These are phyloP conservation scores for Parachaetomium inaequale DNA, from an alignment of 495 filamentous ascomycete genomes.

Conservation along the genomic window DNA sequence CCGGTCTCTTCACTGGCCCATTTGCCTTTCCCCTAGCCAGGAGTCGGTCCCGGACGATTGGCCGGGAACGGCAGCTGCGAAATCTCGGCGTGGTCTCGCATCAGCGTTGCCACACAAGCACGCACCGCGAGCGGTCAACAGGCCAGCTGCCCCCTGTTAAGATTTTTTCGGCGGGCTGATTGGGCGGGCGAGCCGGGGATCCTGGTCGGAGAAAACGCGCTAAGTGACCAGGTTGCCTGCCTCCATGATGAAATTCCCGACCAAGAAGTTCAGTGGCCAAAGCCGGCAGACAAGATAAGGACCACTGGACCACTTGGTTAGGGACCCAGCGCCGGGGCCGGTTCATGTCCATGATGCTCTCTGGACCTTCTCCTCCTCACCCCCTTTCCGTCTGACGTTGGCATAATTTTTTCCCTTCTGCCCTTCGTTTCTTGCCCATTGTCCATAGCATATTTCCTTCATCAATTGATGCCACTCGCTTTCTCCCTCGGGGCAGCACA, in stretches of 20 bases:
- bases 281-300: constrained; percentile 9
- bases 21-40: neutral
- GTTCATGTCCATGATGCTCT: constrained; percentile 7
- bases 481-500: constrained; percentile 13
- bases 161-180: constrained; percentile 11
- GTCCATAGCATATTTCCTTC: constrained; percentile 12
- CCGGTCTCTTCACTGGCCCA: constrained; percentile 9
- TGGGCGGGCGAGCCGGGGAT: constrained; percentile 12
- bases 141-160: constrained; percentile 5
- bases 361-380: neutral
- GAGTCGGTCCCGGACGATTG: constrained; percentile 10
- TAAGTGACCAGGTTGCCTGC: constrained; percentile 9
- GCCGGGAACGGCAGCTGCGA: constrained; percentile 10
- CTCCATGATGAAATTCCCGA: constrained; percentile 14
- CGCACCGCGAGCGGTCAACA: neutral
- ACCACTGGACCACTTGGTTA: constrained; percentile 8
- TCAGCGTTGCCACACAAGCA: constrained; percentile 15
- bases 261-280: neutral
- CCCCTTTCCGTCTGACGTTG: constrained; percentile 3
- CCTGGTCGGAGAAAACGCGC: constrained; percentile 13
- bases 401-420: neutral
- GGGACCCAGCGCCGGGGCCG: constrained; percentile 2
- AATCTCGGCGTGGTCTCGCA: constrained; percentile 7
- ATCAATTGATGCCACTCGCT: constrained; percentile 22
- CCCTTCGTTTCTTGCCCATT: constrained; percentile 12